A percentile compares a stretch with the other conserved stretches of the same genome.
Evolutionary conservation across 768 basidiomycete genomes (phyloP).

Genomic region (Tricholoma flavovirens): DNA sequence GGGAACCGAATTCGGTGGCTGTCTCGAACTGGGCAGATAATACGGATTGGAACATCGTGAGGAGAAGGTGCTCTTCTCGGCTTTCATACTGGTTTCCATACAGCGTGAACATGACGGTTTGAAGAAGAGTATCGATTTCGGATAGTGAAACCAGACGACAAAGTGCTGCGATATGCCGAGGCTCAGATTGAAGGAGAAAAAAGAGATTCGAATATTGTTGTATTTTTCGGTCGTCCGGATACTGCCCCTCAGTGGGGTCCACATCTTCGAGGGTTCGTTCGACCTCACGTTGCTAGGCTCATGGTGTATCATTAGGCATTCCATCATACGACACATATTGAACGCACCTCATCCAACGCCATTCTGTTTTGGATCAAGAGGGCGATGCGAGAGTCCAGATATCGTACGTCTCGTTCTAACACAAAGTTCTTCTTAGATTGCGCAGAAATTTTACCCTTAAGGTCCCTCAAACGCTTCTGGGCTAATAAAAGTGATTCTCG

Average conservation of each 20-base stretch:
- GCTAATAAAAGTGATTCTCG: constrained; percentile 40
- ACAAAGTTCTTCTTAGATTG: constrained; percentile 99
- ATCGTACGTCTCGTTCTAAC: constrained; percentile 95
- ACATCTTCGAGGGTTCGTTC: constrained; percentile 94
- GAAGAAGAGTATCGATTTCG: constrained; percentile 97
- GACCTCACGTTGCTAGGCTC: constrained; percentile 81
- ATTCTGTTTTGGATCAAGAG: constrained; percentile 97
- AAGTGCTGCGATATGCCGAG: constrained; percentile 92
- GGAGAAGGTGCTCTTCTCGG: constrained; percentile 93
- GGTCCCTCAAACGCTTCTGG: constrained; percentile 92
- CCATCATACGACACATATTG: neutral
- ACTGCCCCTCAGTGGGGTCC: constrained; percentile 87
- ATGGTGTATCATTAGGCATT: constrained; percentile 11
- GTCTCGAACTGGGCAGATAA: constrained; percentile 99
- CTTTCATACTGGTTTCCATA: constrained; percentile 99
- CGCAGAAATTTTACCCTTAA: constrained; percentile 95
- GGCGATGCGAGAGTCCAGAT: constrained; percentile 95
- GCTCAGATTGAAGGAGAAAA: constrained; percentile 97
- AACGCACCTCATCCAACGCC: constrained; percentile 86
- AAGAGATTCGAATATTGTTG: constrained; percentile 98
- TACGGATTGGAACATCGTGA: constrained; percentile 99
- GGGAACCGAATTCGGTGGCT: constrained; percentile 97
- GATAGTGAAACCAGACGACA: constrained; percentile 94
- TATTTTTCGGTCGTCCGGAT: constrained; percentile 89
- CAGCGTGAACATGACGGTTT: constrained; percentile 99